Percentiles rank a stretch among this genome's conserved stretches.
Evolutionary conservation across 495 filamentous ascomycete genomes (phyloP).

Genomic region (Penicillium coffeae): DNA sequence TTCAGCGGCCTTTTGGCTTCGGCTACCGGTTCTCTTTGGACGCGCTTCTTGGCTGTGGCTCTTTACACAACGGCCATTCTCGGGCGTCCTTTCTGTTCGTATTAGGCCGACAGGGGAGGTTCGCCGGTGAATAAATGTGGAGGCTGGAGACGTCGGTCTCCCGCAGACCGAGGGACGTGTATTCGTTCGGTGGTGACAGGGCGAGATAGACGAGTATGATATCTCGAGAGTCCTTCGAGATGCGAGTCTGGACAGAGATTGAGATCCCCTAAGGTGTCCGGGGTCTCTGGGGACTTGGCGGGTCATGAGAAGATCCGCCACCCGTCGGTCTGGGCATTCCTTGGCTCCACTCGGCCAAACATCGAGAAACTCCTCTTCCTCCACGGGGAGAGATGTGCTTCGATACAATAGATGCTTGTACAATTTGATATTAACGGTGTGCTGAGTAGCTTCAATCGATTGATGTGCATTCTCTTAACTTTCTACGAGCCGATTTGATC

Average conservation of each 20-base stretch:
- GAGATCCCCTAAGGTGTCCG: neutral
- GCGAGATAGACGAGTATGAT: too few species aligned
- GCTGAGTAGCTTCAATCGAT: too few species aligned
- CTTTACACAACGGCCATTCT: slow-evolving; percentile 19
- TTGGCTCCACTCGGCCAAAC: neutral
- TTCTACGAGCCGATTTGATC: too few species aligned
- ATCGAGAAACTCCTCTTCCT: neutral
- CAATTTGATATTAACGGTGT: too few species aligned
- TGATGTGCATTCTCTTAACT: too few species aligned
- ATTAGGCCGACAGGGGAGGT: neutral
- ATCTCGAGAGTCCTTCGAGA: too few species aligned
- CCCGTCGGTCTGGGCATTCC: slow-evolving; percentile 5
- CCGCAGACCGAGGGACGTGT: neutral
- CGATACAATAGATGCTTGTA: too few species aligned
- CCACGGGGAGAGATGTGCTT: neutral
- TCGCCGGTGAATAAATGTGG: neutral
- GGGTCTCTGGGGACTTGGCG: slow-evolving; percentile 13
- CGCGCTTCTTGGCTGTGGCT: neutral
- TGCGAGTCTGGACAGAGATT: too few species aligned
- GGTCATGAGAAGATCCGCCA: slow-evolving; percentile 22
- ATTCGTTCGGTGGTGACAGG: too few species aligned
- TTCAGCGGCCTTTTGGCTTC: slow-evolving; percentile 13
- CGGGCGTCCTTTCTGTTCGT: neutral
- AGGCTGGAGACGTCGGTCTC: neutral
- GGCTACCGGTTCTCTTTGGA: neutral